A percentile compares a stretch with the other conserved stretches of the same genome.
These are phyloP conservation scores for Monosporascus sp. DNA, from an alignment of 2,329 filamentous ascomycete species.

Conservation along the genomic window DNA sequence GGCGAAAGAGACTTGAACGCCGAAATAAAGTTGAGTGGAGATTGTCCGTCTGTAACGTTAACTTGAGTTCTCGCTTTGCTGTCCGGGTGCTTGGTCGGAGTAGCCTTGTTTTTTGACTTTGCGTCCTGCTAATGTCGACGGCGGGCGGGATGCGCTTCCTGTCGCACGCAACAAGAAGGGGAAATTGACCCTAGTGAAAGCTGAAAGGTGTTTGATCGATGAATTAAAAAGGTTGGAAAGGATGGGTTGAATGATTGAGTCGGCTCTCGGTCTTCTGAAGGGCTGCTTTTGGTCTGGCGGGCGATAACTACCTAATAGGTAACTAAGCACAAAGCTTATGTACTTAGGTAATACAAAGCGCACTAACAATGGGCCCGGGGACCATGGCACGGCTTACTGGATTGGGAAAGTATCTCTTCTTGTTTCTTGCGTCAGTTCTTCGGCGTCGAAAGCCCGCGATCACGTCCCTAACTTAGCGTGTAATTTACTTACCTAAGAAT, in stretches of 20 bases:
- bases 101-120: neutral
- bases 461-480: no score
- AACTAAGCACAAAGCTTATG: neutral
- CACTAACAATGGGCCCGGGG: neutral
- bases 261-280: neutral
- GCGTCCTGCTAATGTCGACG: no score
- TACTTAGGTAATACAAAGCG: neutral
- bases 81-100: no score
- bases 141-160: no score
- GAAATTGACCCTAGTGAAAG: neutral
- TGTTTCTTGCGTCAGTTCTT: neutral
- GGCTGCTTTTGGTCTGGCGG: neutral
- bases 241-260: neutral
- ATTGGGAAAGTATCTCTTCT: neutral
- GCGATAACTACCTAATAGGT: neutral
- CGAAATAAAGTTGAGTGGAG: no score
- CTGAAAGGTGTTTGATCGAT: neutral
- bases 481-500: no score
- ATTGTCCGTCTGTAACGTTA: no score
- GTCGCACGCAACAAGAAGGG: neutral
- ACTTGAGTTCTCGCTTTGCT: no score
- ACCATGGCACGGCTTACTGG: neutral
- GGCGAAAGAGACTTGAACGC: neutral
- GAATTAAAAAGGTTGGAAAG: neutral
- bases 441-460: neutral